These are phyloP conservation scores for Penicillium coprophilum DNA, from an alignment of 495 filamentous ascomycete species.

Conservation along the genomic window DNA sequence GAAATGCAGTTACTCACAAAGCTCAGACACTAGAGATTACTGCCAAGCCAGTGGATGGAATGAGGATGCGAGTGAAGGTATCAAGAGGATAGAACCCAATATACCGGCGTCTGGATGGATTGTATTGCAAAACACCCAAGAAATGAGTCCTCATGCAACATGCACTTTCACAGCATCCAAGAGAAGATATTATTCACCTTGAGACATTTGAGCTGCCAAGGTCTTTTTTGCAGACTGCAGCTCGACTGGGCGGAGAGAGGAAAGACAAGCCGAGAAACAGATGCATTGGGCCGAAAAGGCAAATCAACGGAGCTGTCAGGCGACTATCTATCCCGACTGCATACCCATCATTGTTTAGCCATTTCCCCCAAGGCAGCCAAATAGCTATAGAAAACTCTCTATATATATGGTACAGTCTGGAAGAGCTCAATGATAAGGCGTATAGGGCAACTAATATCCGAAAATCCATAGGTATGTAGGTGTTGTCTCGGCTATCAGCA, in stretches of 20 bases:
- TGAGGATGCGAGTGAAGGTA: slow-evolving; percentile 20
- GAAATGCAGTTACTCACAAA: not conserved
- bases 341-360: not conserved
- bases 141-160: not conserved
- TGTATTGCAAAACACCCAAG: not conserved
- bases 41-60: slow-evolving; percentile 26
- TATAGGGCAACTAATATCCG: not conserved
- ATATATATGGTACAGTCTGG: not conserved
- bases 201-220: slow-evolving; percentile 6
- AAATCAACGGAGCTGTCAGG: not conserved
- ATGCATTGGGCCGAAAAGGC: not conserved
- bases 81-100: not conserved
- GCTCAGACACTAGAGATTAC: slow-evolving; percentile 19
- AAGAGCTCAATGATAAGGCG: not conserved
- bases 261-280: not conserved
- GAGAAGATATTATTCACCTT: not conserved
- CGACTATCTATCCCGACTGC: not conserved
- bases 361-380: not conserved
- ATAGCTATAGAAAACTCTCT: not conserved
- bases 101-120: not conserved
- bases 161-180: not conserved
- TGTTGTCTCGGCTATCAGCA: not conserved
- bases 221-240: not conserved
- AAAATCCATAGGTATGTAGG: not conserved
- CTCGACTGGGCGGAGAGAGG: no score